Evolutionary conservation across 805 yeast genomes (phyloP).

Genomic region (Starmera quercuum): DNA sequence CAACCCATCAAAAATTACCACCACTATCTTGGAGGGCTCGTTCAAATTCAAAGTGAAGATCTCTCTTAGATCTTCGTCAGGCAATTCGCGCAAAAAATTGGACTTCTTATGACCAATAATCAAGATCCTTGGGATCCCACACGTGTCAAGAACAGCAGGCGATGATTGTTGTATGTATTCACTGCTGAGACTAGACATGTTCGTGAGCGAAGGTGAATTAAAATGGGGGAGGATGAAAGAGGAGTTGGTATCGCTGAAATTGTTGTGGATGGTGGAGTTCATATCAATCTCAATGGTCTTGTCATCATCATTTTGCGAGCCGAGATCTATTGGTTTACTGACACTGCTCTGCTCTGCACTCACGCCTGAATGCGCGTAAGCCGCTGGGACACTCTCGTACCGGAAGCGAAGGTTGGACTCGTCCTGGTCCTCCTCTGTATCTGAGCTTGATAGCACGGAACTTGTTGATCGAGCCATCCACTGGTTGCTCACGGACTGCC

Average conservation of each 20-base stretch:
- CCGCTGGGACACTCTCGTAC: too few species aligned
- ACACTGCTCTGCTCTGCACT: too few species aligned
- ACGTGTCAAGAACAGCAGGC: too few species aligned
- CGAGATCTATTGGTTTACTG: too few species aligned
- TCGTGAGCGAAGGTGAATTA: too few species aligned
- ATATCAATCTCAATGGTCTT: conserved; percentile 17
- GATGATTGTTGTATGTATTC: too few species aligned
- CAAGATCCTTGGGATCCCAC: conserved; percentile 16
- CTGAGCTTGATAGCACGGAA: conserved; percentile 20
- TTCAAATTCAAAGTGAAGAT: conserved; percentile 14
- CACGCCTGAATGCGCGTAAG: too few species aligned
- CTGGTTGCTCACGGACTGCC: conserved; percentile 15
- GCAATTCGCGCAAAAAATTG: conserved; percentile 10
- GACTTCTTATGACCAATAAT: conserved; percentile 19
- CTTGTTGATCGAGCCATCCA: conserved; percentile 18
- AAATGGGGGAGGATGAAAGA: too few species aligned
- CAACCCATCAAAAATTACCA: conserved; percentile 20
- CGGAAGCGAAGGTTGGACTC: too few species aligned
- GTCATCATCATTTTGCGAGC: conserved; percentile 16
- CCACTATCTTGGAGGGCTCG: conserved; percentile 10
- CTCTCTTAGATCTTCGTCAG: conserved; percentile 5
- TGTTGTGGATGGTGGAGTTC: conserved; percentile 4
- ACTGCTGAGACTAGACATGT: too few species aligned
- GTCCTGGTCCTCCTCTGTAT: conserved; percentile 18
- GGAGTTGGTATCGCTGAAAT: not conserved